These are phyloP conservation scores for Entomortierella lignicola DNA, from an alignment of 192 early-diverging fungal genomes.

Conservation along the genomic window DNA sequence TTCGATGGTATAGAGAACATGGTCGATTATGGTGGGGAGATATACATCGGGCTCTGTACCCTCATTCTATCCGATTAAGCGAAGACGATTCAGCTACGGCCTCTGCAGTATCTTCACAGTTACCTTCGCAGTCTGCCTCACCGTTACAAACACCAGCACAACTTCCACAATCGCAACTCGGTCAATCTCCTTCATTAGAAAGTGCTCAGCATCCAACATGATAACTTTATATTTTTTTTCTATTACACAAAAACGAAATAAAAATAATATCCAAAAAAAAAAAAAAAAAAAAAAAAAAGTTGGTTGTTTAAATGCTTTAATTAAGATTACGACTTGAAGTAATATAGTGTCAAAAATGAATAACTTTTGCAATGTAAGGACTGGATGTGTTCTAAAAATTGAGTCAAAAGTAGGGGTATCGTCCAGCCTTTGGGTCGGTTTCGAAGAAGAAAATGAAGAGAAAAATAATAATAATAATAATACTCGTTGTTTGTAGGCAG, in stretches of 20 bases:
- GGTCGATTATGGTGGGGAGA: slow-evolving; percentile 70
- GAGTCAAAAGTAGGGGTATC: not conserved
- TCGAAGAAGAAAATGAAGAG: not conserved
- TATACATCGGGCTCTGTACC: slow-evolving; percentile 64
- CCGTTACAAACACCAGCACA: not conserved
- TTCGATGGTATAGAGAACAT: slow-evolving; percentile 67
- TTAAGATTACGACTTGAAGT: too few species aligned
- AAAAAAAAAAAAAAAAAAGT: not conserved
- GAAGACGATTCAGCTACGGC: slow-evolving; percentile 13
- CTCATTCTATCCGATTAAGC: slow-evolving; percentile 59
- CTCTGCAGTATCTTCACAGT: slow-evolving; percentile 2
- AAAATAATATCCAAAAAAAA: not conserved
- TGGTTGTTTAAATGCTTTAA: too few species aligned
- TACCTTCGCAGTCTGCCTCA: not conserved
- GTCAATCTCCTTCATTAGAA: not conserved
- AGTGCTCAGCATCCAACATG: not conserved
- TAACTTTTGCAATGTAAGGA: too few species aligned
- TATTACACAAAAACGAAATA: not conserved
- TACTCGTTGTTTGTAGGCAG: too few species aligned
- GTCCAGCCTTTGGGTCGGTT: not conserved
- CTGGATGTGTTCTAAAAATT: too few species aligned
- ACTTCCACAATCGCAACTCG: not conserved
- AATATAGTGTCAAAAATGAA: too few species aligned
- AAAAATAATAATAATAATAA: not conserved
- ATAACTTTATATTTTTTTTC: too few species aligned